These are phyloP conservation scores for Lolium rigidum DNA, from an alignment of 176 grass and related monocot species.

Conservation along the genomic window DNA sequence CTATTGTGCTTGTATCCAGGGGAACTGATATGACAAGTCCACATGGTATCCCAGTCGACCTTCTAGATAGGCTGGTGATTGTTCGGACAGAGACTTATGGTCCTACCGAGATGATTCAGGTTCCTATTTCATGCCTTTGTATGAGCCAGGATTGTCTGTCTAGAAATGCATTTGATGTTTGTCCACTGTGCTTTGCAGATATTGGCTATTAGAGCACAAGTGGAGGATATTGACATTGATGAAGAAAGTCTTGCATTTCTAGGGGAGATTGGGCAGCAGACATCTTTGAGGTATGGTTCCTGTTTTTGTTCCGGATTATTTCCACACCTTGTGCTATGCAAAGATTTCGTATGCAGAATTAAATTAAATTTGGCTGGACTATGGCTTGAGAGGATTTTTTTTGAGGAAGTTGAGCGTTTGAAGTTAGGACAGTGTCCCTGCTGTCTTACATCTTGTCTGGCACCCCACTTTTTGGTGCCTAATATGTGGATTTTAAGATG, in stretches of 20 bases:
- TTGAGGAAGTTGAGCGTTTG: background rate
- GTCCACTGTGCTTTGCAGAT: conserved; percentile 55
- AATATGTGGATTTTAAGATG: background rate
- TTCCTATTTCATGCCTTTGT: conserved; percentile 42
- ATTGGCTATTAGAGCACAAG: conserved; percentile 89
- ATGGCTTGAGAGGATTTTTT: background rate
- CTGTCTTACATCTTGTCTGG: background rate
- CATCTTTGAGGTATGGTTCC: conserved; percentile 78
- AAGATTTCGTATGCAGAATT: background rate
- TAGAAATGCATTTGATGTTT: conserved; percentile 35
- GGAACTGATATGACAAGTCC: conserved; percentile 97
- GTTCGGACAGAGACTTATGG: conserved; percentile 89
- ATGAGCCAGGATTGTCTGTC: conserved; percentile 34
- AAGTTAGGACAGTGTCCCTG: background rate
- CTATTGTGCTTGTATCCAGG: conserved; percentile 55
- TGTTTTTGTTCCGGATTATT: conserved; percentile 15
- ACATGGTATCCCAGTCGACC: conserved; percentile 91
- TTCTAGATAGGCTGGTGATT: conserved; percentile 94
- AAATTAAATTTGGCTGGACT: conserved; percentile 1
- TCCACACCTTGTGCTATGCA: background rate
- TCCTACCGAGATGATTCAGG: conserved; percentile 95
- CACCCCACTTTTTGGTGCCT: background rate
- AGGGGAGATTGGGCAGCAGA: conserved; percentile 87
- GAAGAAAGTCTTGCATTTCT: conserved; percentile 96
- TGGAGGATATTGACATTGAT: conserved; percentile 92